Conservation (phyloP, 108 stramenopile species). For the Cyclotella kingstonii region DNA sequence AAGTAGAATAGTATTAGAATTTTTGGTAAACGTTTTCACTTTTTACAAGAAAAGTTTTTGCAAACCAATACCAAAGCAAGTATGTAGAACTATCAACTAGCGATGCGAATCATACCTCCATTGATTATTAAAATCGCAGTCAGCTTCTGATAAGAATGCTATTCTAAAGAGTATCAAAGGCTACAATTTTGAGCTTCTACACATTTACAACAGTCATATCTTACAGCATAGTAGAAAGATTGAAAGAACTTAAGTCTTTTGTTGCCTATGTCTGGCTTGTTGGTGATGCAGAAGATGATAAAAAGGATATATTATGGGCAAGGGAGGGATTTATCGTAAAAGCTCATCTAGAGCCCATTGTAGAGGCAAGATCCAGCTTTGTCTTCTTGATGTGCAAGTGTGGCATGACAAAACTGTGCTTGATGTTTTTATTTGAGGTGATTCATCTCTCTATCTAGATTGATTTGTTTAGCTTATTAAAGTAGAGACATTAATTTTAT, state of each 20-base stretch:
- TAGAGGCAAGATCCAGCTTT: neutral
- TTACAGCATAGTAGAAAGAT: slow-evolving; percentile 38
- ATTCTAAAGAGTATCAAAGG: slow-evolving; percentile 36
- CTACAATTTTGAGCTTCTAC: slow-evolving; percentile 45
- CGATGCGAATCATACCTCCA: no score
- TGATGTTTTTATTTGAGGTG: no score
- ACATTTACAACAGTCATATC: slow-evolving; percentile 34
- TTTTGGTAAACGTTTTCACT: no score
- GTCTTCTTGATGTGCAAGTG: neutral
- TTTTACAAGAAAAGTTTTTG: no score
- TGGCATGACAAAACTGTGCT: no score
- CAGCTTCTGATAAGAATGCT: slow-evolving; percentile 50
- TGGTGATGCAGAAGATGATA: slow-evolving; percentile 45
- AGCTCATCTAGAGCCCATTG: slow-evolving; percentile 20
- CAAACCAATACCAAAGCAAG: no score
- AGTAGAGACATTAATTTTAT: no score
- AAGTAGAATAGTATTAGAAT: no score
- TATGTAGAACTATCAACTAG: no score
- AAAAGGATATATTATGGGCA: slow-evolving; percentile 37
- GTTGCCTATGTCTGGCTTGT: slow-evolving; percentile 53
- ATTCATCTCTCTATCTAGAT: no score
- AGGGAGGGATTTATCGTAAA: slow-evolving; percentile 47
- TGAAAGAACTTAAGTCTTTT: slow-evolving; percentile 44
- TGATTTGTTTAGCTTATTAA: no score
- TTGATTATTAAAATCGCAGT: no score